phyloP scores from a whole-genome alignment of 805 yeast genomes.

The Nakazawaea ishiwadae region DNA sequence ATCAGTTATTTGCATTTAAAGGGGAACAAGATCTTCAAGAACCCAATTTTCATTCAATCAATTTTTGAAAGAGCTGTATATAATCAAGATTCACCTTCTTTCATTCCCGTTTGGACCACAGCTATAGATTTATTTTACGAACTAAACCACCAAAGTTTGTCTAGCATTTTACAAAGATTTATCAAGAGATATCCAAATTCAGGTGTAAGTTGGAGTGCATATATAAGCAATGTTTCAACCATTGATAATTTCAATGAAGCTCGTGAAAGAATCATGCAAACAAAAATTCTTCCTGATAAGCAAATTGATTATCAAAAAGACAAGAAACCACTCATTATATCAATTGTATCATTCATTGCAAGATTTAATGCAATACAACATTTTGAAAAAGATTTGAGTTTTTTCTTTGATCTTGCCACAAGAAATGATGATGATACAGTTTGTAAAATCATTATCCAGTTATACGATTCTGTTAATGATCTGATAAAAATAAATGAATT shows the following conservation, averaged over 20 bases:
- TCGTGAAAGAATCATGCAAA: not conserved
- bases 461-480: slow-evolving; percentile 27
- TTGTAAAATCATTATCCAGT: slow-evolving; percentile 35
- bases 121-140: slow-evolving; percentile 25
- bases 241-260: slow-evolving; percentile 9
- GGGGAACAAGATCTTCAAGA: slow-evolving; percentile 16
- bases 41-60: slow-evolving; percentile 14
- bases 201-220: slow-evolving; percentile 25
- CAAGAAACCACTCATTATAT: slow-evolving; percentile 25
- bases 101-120: slow-evolving; percentile 26
- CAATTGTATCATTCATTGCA: not conserved
- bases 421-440: slow-evolving; percentile 32
- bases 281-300: not conserved
- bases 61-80: slow-evolving; percentile 29
- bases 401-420: slow-evolving; percentile 24
- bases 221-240: slow-evolving; percentile 17
- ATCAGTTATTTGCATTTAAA: slow-evolving; percentile 28
- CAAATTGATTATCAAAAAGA: slow-evolving; percentile 19
- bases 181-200: slow-evolving; percentile 18
- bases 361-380: not conserved
- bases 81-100: slow-evolving; percentile 9
- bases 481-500: slow-evolving; percentile 23
- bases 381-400: slow-evolving; percentile 20
- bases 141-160: slow-evolving; percentile 4
- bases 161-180: slow-evolving; percentile 1